A percentile compares a stretch with the other conserved stretches of the same genome.
phyloP scores from a whole-genome alignment of 331 rosid species.

The Prunus yedoensis region DNA sequence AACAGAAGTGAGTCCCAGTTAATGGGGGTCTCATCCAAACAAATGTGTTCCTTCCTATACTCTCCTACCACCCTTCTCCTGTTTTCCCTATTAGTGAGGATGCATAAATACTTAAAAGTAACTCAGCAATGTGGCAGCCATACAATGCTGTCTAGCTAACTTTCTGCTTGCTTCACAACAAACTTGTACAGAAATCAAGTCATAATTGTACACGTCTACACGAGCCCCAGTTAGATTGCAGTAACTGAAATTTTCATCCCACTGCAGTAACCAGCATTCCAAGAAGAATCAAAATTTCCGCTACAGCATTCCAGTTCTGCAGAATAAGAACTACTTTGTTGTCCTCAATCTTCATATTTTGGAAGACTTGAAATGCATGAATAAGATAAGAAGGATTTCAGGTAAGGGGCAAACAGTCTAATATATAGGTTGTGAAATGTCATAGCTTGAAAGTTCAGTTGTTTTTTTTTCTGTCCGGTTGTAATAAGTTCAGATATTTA shows the following conservation, averaged over 20 bases:
- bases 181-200: constrained; percentile 9
- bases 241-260: constrained; percentile 3
- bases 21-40: background rate
- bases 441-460: background rate
- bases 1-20: background rate
- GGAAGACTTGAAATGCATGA: background rate
- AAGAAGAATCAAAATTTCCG: background rate
- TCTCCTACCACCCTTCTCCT: background rate
- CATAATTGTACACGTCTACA: constrained; percentile 2
- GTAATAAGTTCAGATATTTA: background rate
- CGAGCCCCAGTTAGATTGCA: constrained; percentile 1
- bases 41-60: constrained; percentile 2
- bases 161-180: background rate
- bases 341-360: background rate
- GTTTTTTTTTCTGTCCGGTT: no score
- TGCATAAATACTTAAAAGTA: background rate
- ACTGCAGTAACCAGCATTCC: constrained; percentile 6
- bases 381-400: background rate
- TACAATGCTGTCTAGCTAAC: background rate
- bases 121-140: background rate
- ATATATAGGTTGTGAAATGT: background rate
- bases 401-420: background rate
- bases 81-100: constrained; percentile 9
- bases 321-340: background rate
- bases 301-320: background rate